These are phyloP conservation scores for Sphaerulina musiva DNA, from an alignment of 2,329 filamentous ascomycete genomes.

Conservation along the genomic window DNA sequence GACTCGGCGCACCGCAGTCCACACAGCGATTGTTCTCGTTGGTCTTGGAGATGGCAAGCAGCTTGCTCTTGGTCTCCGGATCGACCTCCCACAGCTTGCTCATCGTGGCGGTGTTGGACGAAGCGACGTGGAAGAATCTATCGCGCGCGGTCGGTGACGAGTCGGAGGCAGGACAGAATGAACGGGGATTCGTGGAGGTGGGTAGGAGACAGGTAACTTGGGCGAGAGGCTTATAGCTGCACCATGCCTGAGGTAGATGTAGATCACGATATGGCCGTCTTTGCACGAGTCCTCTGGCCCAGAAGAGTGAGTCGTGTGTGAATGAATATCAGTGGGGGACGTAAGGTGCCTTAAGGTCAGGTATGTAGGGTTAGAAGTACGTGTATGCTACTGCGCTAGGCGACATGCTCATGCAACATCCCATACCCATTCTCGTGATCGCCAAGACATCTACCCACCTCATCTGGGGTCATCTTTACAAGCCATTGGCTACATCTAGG, in stretches of 20 bases:
- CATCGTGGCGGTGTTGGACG: slow-evolving; percentile 32
- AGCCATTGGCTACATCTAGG: no score
- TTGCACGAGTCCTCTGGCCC: no score
- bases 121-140: neutral
- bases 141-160: no score
- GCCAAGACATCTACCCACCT: neutral
- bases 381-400: neutral
- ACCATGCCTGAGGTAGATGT: neutral
- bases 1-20: slow-evolving; percentile 90
- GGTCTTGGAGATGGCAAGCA: slow-evolving; percentile 84
- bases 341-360: neutral
- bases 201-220: no score
- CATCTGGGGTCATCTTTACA: no score
- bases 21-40: slow-evolving; percentile 85
- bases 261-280: neutral
- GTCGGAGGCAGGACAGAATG: no score
- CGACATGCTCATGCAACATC: no score
- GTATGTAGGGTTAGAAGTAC: no score
- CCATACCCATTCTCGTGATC: neutral
- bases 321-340: no score
- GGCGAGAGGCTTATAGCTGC: neutral
- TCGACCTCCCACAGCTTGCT: slow-evolving; percentile 97
- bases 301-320: no score
- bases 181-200: no score
- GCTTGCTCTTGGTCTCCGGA: slow-evolving; percentile 92